A percentile compares a stretch with the other conserved stretches of the same genome.
Conservation (phyloP, 2,329 filamentous ascomycete species). For the Thielaviopsis cerberus region DNA sequence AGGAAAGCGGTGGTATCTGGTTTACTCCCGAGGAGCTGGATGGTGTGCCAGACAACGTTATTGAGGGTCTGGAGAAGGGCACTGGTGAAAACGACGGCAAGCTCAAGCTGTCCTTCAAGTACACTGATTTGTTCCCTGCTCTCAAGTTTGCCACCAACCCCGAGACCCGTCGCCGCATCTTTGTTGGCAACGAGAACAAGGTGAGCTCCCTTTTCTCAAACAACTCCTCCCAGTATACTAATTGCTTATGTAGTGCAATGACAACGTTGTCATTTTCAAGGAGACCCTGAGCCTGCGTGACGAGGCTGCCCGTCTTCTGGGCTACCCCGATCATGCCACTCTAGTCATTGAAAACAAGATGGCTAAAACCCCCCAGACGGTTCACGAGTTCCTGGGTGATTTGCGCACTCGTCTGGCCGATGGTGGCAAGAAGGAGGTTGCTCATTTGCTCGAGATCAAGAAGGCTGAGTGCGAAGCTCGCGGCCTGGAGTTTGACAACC, state of each 20-base stretch:
- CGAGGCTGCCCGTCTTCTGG: constrained; percentile 57
- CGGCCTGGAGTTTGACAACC: constrained; percentile 40
- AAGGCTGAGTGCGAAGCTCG: constrained; percentile 45
- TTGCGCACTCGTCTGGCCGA: constrained; percentile 46
- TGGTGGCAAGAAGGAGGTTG: constrained; percentile 52
- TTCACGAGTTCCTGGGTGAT: constrained; percentile 55
- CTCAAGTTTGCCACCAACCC: constrained; percentile 59
- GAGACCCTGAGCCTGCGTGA: constrained; percentile 59
- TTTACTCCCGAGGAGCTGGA: constrained; percentile 55
- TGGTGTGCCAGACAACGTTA: constrained; percentile 54
- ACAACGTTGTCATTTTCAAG: constrained; percentile 55
- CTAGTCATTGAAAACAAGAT: constrained; percentile 70
- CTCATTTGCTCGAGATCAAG: constrained; percentile 55
- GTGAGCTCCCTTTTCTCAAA: constrained; percentile 17
- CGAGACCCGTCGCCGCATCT: constrained; percentile 49
- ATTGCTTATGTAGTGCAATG: constrained; percentile 30
- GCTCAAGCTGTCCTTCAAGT: constrained; percentile 63
- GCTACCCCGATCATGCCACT: constrained; percentile 58
- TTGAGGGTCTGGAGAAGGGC: constrained; percentile 51
- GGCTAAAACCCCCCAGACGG: constrained; percentile 57
- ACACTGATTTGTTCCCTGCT: constrained; percentile 60
- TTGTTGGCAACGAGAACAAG: constrained; percentile 66
- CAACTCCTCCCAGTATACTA: neutral
- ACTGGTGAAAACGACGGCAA: constrained; percentile 54
- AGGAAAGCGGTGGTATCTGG: constrained; percentile 68